Evolutionary conservation across 2,329 filamentous ascomycete genomes (phyloP), one percentile per base, ranked within the genome.

Genomic region (Calonectria naviculata): DNA sequence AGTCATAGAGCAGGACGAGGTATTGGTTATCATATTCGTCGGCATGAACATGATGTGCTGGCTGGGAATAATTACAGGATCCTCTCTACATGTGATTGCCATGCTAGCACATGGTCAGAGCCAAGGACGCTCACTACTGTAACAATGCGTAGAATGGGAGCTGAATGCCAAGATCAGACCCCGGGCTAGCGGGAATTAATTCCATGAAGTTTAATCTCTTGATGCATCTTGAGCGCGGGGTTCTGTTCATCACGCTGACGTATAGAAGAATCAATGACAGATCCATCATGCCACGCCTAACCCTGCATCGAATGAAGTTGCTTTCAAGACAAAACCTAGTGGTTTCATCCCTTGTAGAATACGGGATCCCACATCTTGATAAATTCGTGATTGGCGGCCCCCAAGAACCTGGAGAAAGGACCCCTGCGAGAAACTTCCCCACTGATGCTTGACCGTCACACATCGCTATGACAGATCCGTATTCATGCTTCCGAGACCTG

Each of bases 401-500:
- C n/a, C 9, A 9, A 9, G n/a, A 46, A 24, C 13, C n/a, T 46
- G n/a, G 19, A 13, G 42, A 21, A 21, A n/a, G 24, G n/a, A 46
- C 42, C 42, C 42, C 42, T 46, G 42, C 24, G 42, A 46, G 42
- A n/a, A 64, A 29, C 31, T 44, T 31, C 61, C 42, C 42, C 61
- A 64, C 44, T 19, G 29, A 47, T 49, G 42, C n/a, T 13, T 49
- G 13, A 46, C 36, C 2, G 21, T 21, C 42, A 12, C 31, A 49
- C 47, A 28, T 52, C 47, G n/a, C 47, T 31, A 52, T 46, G 38
- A 21, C 26, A 13, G 41, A 21, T 31, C 46, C 47, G 63, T 41
- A 28, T 65, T 38, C 38, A 41, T 36, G 46, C 28, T 54, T 66
- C 64, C 64, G 64, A 56, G 41, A 28, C 38, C 64, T 44, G 49